Evolutionary conservation across 257 asterid species (phyloP).

Genomic region (Ballota nigra): DNA sequence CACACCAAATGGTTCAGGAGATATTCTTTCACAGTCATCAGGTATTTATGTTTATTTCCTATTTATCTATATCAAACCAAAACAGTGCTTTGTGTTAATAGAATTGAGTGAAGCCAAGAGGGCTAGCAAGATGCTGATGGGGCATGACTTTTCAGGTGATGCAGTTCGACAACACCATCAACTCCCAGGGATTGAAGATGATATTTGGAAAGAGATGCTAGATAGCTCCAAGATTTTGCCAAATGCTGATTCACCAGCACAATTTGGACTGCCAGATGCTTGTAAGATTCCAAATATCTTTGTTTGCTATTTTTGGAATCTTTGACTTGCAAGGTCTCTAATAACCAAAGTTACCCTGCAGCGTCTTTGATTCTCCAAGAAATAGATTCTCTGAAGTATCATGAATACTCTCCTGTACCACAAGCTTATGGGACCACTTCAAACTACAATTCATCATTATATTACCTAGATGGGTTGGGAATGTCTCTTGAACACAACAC

Average conservation of each 20-base stretch:
- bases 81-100: not conserved
- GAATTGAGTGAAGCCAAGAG: slow-evolving; percentile 6
- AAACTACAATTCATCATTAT: slow-evolving; percentile 37
- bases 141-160: slow-evolving; percentile 44
- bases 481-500: slow-evolving; percentile 46
- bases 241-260: slow-evolving; percentile 35
- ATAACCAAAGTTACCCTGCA: slow-evolving; percentile 26
- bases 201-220: slow-evolving; percentile 58
- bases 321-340: slow-evolving; percentile 23
- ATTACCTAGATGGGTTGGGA: slow-evolving; percentile 52
- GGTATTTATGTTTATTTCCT: slow-evolving; percentile 30
- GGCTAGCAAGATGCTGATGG: slow-evolving; percentile 30
- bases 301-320: slow-evolving; percentile 5
- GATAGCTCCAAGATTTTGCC: slow-evolving; percentile 38
- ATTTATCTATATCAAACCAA: slow-evolving; percentile 15
- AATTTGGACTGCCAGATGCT: slow-evolving; percentile 35
- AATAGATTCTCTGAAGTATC: slow-evolving; percentile 36
- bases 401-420: slow-evolving; percentile 36
- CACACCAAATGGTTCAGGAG: slow-evolving; percentile 38
- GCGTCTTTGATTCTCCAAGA: slow-evolving; percentile 44
- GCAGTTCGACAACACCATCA: slow-evolving; percentile 35
- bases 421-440: slow-evolving; percentile 38
- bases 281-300: slow-evolving; percentile 40
- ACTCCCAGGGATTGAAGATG: slow-evolving; percentile 38
- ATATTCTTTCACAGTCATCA: slow-evolving; percentile 35